Conservation (phyloP, 805 yeast genomes). For the Kodamaea neixiangensis region DNA sequence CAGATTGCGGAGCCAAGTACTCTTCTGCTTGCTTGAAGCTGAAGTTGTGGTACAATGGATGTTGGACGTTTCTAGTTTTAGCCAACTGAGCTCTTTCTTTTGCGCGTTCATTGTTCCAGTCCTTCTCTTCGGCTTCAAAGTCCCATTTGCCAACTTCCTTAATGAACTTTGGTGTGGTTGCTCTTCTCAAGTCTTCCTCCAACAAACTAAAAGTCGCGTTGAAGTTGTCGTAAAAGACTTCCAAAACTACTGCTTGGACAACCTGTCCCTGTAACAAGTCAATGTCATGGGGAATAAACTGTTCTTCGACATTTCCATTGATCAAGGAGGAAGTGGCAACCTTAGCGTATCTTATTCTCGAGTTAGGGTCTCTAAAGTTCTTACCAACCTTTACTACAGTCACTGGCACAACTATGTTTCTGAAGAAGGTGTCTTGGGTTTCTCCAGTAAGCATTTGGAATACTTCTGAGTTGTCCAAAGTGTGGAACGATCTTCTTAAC, state of each 20-base stretch:
- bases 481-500: conserved; percentile 69
- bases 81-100: conserved; percentile 67
- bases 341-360: conserved; percentile 40
- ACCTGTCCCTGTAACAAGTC: conserved; percentile 68
- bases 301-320: conserved; percentile 48
- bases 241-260: conserved; percentile 75
- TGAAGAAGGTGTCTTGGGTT: conserved; percentile 62
- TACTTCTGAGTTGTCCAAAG: conserved; percentile 66
- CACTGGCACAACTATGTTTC: conserved; percentile 76
- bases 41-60: conserved; percentile 85
- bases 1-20: conserved; percentile 79
- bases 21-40: conserved; percentile 89
- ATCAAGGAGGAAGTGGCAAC: conserved; percentile 44
- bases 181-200: conserved; percentile 61
- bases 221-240: conserved; percentile 72
- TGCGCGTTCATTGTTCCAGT: conserved; percentile 56
- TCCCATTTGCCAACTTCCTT: conserved; percentile 79
- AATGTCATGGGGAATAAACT: conserved; percentile 45
- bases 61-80: conserved; percentile 79
- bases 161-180: conserved; percentile 46
- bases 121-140: conserved; percentile 68
- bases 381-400: conserved; percentile 67
- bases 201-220: conserved; percentile 72
- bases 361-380: conserved; percentile 55
- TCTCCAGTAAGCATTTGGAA: conserved; percentile 92